A percentile compares a stretch with the other conserved stretches of the same genome.
Evolutionary conservation across 768 basidiomycete genomes (phyloP).

Genomic region (Calocybe cyanea): DNA sequence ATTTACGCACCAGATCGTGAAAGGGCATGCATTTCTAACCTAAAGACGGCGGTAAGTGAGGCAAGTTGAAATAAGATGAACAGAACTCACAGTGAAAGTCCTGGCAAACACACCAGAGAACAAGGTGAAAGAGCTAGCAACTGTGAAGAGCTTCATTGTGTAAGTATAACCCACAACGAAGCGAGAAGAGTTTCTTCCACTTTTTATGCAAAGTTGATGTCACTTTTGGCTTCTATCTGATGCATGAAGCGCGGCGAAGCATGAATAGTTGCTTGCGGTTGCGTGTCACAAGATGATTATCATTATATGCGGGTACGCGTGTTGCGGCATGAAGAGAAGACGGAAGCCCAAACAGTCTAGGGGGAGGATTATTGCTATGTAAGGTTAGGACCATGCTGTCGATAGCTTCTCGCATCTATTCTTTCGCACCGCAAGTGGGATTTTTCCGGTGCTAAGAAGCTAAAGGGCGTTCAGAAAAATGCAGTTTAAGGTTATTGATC

Average conservation of each 20-base stretch:
- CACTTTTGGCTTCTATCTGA: neutral
- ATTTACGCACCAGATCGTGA: constrained; percentile 59
- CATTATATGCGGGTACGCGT: neutral
- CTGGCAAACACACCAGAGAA: constrained; percentile 39
- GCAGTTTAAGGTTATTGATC: no score
- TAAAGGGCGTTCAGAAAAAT: no score
- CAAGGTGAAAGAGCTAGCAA: constrained; percentile 13
- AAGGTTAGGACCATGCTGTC: no score
- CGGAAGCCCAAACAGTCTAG: neutral
- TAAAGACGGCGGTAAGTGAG: constrained; percentile 8
- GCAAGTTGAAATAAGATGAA: neutral
- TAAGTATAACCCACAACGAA: constrained; percentile 1
- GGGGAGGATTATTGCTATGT: neutral
- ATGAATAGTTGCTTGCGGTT: neutral
- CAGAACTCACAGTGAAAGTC: constrained; percentile 44
- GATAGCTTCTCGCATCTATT: no score
- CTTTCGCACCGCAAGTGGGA: no score
- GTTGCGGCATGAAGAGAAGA: neutral
- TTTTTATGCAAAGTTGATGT: neutral
- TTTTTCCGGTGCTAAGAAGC: no score
- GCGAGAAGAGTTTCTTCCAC: neutral
- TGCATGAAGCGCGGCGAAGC: neutral
- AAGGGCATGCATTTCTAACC: constrained; percentile 61
- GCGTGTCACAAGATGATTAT: neutral
- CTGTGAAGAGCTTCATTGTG: constrained; percentile 26